Conservation (phyloP, 2,329 filamentous ascomycete genomes). For the Claviceps sp. region DNA sequence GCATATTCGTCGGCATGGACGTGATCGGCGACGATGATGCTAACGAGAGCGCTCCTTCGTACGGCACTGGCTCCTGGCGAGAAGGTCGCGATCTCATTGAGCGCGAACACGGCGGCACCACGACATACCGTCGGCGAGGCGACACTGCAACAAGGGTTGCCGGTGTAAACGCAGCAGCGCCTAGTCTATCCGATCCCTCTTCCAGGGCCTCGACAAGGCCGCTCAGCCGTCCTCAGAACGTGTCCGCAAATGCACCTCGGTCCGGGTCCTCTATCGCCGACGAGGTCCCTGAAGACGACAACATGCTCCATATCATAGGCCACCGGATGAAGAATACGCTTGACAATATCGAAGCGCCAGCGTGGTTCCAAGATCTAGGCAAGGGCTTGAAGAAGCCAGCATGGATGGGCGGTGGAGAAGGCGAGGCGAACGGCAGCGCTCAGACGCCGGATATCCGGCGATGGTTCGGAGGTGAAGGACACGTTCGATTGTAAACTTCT, state of each 20-base stretch:
- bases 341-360: slow-evolving; percentile 67
- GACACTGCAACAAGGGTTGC: slow-evolving; percentile 25
- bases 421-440: slow-evolving; percentile 21
- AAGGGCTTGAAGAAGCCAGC: slow-evolving; percentile 61
- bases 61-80: slow-evolving; percentile 74
- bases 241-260: slow-evolving; percentile 13
- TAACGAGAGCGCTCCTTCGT: slow-evolving; percentile 43
- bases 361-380: slow-evolving; percentile 65
- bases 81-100: slow-evolving; percentile 87
- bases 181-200: slow-evolving; percentile 35
- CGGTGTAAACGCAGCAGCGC: slow-evolving; percentile 23
- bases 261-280: slow-evolving; percentile 15
- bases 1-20: slow-evolving; percentile 63
- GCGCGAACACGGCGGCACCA: slow-evolving; percentile 59
- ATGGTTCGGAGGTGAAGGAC: slow-evolving; percentile 40
- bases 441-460: slow-evolving; percentile 34
- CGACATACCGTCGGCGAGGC: slow-evolving; percentile 36
- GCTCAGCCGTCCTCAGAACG: slow-evolving; percentile 29
- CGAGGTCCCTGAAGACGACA: slow-evolving; percentile 56
- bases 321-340: slow-evolving; percentile 87
- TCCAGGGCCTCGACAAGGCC: slow-evolving; percentile 21
- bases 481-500: slow-evolving; percentile 9
- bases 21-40: slow-evolving; percentile 58
- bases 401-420: slow-evolving; percentile 66
- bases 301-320: slow-evolving; percentile 71